phyloP scores from a whole-genome alignment of 805 yeast genomes.

The Spathaspora arborariae region DNA sequence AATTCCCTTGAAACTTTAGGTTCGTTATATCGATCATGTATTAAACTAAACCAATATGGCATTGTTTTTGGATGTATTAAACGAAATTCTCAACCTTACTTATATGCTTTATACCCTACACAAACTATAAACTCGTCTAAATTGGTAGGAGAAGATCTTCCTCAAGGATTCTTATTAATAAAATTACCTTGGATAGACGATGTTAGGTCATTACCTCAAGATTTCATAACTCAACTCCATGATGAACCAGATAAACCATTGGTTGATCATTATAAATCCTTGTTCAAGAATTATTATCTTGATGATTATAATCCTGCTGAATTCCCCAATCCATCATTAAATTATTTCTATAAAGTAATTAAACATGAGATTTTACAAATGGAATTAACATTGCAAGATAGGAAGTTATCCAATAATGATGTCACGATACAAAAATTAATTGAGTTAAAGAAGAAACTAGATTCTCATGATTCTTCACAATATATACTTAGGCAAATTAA shows the following conservation, averaged over 20 bases:
- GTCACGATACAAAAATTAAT: constrained; percentile 13
- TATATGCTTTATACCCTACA: constrained; percentile 62
- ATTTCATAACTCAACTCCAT: constrained; percentile 10
- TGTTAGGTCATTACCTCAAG: constrained; percentile 59
- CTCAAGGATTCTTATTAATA: constrained; percentile 72
- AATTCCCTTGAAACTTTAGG: constrained; percentile 69
- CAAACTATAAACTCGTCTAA: constrained; percentile 18
- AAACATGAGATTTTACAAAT: constrained; percentile 63
- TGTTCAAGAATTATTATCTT: constrained; percentile 40
- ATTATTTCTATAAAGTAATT: constrained; percentile 61
- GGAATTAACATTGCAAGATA: constrained; percentile 14
- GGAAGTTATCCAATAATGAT: constrained; percentile 18
- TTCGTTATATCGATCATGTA: constrained; percentile 60
- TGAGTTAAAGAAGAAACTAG: constrained; percentile 9
- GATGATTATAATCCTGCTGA: constrained; percentile 52
- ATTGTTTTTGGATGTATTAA: constrained; percentile 70
- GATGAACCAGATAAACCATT: constrained; percentile 12
- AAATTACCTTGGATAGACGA: constrained; percentile 75
- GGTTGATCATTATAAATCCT: constrained; percentile 17
- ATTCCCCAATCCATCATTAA: constrained; percentile 62
- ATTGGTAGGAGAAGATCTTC: constrained; percentile 26
- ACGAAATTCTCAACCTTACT: constrained; percentile 48
- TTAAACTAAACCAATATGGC: constrained; percentile 50
- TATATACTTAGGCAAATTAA: constrained; percentile 11
- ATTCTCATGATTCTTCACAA: constrained; percentile 4